Base-by-base conservation (phyloP, 495 filamentous ascomycete genomes). In the Wilcoxina mikolae region DNA sequence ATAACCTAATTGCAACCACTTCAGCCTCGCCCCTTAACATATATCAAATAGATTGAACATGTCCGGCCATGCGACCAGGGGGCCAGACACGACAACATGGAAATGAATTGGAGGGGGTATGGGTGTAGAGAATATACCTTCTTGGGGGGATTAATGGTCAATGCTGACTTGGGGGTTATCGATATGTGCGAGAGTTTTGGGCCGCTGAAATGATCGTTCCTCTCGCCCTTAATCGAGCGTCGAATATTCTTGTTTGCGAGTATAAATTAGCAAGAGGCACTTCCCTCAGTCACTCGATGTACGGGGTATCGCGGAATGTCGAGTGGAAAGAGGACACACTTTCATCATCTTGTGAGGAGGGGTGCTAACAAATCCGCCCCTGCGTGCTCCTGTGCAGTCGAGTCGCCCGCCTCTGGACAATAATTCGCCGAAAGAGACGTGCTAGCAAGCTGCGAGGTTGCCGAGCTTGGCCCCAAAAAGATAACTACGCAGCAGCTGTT, bases 81-180 rank as follows among this genome's bases (percentile, higher is more conserved):
- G 15, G 15, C 17, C 24, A 26, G 15, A 18, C 35, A 39, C 35
- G 12, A 18, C 15, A 38, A 39, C 20, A 39, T 39, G 12, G 15
- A 39, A 18, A 18, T 12, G 12, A 18, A 5, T 12, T 39, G 12
- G 35, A 39, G 35, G 35, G 35, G 35, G 35, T 39, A 39, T 39
- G 35, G 35, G 35, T 18, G 35, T 5, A 39, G 35, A 18, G 35
- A 12, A 71, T 76, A 65, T 68, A 98, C 91, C 80, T 94, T 95
- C 71, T 95, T 96, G 0, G 91, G 91, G 58, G 91, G 89, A 27
- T 90, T 77, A 66, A 98, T 98, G 9, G 91, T 88, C 55, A 94
- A 77, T n/a, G 89, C 86, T 39, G 87, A 82, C 66, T 98, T 98
- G 53, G 86, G 85, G 0, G 88, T 83, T 46, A 95, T 87, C 42